Percentiles rank a stretch among this genome's conserved stretches.
Evolutionary conservation across 352 stramenopile species (phyloP).

Genomic region (Globisporangium emineosum): DNA sequence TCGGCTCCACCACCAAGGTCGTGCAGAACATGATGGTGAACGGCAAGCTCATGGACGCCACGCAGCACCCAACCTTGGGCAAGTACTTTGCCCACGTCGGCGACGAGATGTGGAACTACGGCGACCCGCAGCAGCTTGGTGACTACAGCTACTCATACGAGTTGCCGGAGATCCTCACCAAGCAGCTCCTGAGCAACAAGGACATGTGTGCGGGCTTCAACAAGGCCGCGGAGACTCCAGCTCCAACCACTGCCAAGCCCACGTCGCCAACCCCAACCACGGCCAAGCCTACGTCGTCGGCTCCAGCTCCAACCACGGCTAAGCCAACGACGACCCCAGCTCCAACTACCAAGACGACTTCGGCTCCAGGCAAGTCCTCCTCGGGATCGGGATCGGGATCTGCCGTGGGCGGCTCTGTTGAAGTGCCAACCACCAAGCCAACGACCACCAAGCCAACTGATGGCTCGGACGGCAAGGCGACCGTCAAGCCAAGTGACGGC

Average conservation of each 20-base stretch:
- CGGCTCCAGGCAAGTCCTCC: conserved; percentile 1
- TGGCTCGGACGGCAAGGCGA: not conserved
- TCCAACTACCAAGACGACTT: not conserved
- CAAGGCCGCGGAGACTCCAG: conserved; percentile 3
- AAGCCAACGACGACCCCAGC: conserved; percentile 4
- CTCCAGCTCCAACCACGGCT: not conserved
- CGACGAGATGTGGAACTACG: conserved; percentile 58
- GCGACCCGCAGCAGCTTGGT: conserved; percentile 50
- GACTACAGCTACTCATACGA: conserved; percentile 76
- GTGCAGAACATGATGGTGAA: conserved; percentile 40
- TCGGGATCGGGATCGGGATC: conserved; percentile 8
- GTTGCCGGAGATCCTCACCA: conserved; percentile 47
- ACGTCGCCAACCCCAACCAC: conserved; percentile 30
- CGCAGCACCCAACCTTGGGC: conserved; percentile 55
- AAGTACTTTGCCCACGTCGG: conserved; percentile 58
- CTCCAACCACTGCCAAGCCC: conserved; percentile 29
- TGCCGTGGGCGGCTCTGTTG: conserved; percentile 1
- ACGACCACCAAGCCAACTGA: conserved; percentile 8
- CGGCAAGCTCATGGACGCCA: conserved; percentile 38
- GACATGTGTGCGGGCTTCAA: conserved; percentile 59
- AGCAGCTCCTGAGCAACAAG: conserved; percentile 63
- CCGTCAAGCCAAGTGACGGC: conserved; percentile 3
- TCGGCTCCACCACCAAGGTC: conserved; percentile 35
- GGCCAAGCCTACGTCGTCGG: conserved; percentile 19
- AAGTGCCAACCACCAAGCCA: conserved; percentile 10